Evolutionary conservation across 2,329 filamentous ascomycete species (phyloP), one percentile per base, ranked within the genome.

Genomic region (Penicillium sp.): DNA sequence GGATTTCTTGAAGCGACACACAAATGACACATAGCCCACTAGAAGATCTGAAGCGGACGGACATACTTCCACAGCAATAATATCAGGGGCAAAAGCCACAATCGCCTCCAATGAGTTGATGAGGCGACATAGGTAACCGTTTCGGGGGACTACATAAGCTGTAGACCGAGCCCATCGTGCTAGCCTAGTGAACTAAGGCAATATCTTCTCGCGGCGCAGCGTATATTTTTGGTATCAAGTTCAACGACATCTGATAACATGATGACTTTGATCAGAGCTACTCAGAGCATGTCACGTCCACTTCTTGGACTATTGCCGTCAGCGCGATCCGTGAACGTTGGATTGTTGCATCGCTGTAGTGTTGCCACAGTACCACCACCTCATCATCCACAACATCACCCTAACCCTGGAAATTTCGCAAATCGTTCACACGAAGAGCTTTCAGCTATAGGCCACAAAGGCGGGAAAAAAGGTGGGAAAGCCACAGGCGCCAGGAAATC

Each of bases 321-420:
- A 2, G 40, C 50, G 36, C 36, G 48, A 29, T 47, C 40, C 16
- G 42, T 47, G 32, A 44, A 41, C n/a, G 19, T 57, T 29, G 47
- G 50, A 34, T 23, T 44, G n/a, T 53, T 47, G 53, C 40, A 41
- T 47, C 32, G 49, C 13, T 43, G 47, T 42, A 34, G 54, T 38
- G 36, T 52, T 26, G 29, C 63, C 39, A 61, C 61, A 44, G 62
- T 47, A n/a, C 46, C 56, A 47, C 47, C 60, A 14, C 52, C 35
- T 2, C 11, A 19, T 27, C 27, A 57, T 42, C 18, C 35, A 16
- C n/a, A 50, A 8, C 60, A 67, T 3, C 61, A 68, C 32, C 63
- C 66, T 1, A 67, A 71, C 48, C 67, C 70, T 23, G 67, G 68
- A n/a, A 73, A 73, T 57, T 71, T 73, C 58, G 61, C 63, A 47